Evolutionary conservation across 441 rosid genomes (phyloP).

Genomic region (Isatis lusitanica): DNA sequence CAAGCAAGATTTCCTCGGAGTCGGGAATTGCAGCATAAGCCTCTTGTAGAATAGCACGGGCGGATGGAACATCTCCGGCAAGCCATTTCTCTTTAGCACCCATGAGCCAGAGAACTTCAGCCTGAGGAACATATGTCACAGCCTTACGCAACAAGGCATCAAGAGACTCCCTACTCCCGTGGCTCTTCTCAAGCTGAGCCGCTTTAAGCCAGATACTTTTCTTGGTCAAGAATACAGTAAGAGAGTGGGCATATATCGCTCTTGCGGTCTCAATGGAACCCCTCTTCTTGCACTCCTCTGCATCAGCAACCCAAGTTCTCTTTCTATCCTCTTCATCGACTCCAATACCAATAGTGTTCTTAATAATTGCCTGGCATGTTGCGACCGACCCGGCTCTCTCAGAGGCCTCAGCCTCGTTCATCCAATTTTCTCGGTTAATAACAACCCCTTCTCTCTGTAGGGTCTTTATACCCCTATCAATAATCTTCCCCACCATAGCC

Average conservation of each 20-base stretch:
- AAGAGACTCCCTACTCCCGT: slow-evolving; percentile 92
- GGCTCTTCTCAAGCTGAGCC: slow-evolving; percentile 96
- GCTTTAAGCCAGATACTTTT: slow-evolving; percentile 97
- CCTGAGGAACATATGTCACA: slow-evolving; percentile 86
- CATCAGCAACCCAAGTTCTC: slow-evolving; percentile 99
- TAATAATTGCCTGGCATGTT: slow-evolving; percentile 85
- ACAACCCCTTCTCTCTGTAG: slow-evolving; percentile 83
- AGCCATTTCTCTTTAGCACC: slow-evolving; percentile 99
- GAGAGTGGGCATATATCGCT: slow-evolving; percentile 88
- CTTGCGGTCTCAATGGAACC: slow-evolving; percentile 93
- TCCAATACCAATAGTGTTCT: slow-evolving; percentile 80
- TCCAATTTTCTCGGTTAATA: slow-evolving; percentile 90
- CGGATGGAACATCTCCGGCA: slow-evolving; percentile 93
- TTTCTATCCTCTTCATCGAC: slow-evolving; percentile 98
- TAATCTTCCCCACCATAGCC: slow-evolving; percentile 78
- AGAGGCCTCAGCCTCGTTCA: slow-evolving; percentile 93
- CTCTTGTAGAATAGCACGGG: slow-evolving; percentile 92
- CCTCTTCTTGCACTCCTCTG: slow-evolving; percentile 94
- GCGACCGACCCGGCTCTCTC: slow-evolving; percentile 84
- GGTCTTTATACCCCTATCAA: slow-evolving; percentile 88
- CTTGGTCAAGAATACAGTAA: slow-evolving; percentile 86
- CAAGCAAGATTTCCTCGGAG: slow-evolving; percentile 98
- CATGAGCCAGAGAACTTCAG: slow-evolving; percentile 98
- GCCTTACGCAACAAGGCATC: slow-evolving; percentile 87
- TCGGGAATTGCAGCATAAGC: slow-evolving; percentile 93